Evolutionary conservation across 1,139 yeast species (phyloP).

Genomic region (Yarrowia galli): DNA sequence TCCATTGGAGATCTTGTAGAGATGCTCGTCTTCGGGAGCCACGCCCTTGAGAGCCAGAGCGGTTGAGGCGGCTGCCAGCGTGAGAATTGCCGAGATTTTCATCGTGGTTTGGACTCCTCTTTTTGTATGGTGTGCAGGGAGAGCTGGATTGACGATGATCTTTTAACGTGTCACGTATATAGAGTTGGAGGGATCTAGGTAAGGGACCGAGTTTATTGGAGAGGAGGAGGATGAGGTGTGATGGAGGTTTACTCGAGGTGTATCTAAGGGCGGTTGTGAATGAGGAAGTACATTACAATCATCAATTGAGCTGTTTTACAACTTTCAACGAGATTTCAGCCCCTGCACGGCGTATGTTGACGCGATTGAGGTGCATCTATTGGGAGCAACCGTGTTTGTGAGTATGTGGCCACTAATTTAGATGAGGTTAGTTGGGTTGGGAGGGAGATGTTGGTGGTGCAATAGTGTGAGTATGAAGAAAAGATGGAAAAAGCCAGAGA

Average conservation of each 20-base stretch:
- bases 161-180: conserved; percentile 32
- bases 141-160: conserved; percentile 17
- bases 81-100: conserved; percentile 17
- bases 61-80: conserved; percentile 8
- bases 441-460: no score
- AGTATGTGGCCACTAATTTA: neutral
- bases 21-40: conserved; percentile 50
- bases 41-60: conserved; percentile 35
- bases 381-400: conserved; percentile 1
- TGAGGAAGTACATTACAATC: neutral
- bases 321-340: no score
- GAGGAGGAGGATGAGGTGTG: neutral
- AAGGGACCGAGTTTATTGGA: conserved; percentile 30
- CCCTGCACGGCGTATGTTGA: neutral
- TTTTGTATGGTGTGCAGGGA: conserved; percentile 1
- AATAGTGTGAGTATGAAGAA: no score
- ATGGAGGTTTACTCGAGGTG: neutral
- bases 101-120: neutral
- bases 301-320: neutral
- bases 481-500: no score
- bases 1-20: conserved; percentile 58
- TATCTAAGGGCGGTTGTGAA: neutral
- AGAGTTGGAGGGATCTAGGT: conserved; percentile 15
- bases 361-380: conserved; percentile 2
- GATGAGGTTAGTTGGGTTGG: neutral